phyloP scores from a whole-genome alignment of 192 early-diverging fungal genomes.

The Backusella liffmaniae region DNA sequence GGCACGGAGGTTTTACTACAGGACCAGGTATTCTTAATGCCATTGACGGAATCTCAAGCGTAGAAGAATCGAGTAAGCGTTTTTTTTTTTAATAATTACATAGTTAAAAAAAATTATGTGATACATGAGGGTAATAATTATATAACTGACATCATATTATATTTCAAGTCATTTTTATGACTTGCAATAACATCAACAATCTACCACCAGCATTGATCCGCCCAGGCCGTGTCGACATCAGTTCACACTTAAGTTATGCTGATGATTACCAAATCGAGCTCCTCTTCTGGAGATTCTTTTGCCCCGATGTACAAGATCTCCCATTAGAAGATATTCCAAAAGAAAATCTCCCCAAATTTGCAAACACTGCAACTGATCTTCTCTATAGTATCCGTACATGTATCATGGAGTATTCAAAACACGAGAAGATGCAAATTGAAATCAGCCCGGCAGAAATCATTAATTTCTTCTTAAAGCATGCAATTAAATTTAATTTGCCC shows the following conservation, averaged over 20 bases:
- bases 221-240: conserved; percentile 49
- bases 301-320: neutral
- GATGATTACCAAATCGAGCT: conserved; percentile 40
- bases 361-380: too few relatives aligned
- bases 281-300: conserved; percentile 38
- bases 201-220: conserved; percentile 48
- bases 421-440: too few relatives aligned
- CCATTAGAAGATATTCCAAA: neutral
- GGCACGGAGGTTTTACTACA: conserved; percentile 18
- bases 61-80: conserved; percentile 39
- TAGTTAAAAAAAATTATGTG: too few relatives aligned
- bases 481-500: too few relatives aligned
- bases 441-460: too few relatives aligned
- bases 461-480: too few relatives aligned
- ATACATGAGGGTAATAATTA: neutral
- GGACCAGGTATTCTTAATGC: conserved; percentile 47
- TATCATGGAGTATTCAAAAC: too few relatives aligned
- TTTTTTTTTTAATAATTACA: neutral
- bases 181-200: conserved; percentile 48
- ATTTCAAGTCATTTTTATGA: conserved; percentile 46
- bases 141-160: neutral
- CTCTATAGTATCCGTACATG: too few relatives aligned
- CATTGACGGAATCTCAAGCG: conserved; percentile 47
- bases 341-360: too few relatives aligned
- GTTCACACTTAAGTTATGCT: conserved; percentile 48